phyloP scores from a whole-genome alignment of 2,329 filamentous ascomycete species.

The Beauveria varroae region DNA sequence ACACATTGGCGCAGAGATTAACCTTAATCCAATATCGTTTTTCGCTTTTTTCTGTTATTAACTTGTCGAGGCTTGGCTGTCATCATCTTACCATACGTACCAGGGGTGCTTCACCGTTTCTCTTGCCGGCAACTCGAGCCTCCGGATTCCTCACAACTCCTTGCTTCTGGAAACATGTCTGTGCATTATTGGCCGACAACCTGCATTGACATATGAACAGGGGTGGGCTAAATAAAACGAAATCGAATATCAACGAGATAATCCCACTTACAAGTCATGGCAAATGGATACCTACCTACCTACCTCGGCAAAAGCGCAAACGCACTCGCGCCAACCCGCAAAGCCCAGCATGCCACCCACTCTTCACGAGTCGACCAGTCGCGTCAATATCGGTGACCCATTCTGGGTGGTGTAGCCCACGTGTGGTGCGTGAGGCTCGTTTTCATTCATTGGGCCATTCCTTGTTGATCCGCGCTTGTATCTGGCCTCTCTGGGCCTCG shows the following conservation, averaged over 20 bases:
- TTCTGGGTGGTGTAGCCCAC: not conserved
- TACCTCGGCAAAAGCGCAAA: not conserved
- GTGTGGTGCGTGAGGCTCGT: not conserved
- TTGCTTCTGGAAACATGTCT: conserved; percentile 4
- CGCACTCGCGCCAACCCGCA: not conserved
- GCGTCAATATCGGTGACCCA: not conserved
- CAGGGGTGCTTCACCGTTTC: not conserved
- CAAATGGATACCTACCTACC: not conserved
- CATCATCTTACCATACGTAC: not conserved
- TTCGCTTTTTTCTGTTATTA: not conserved
- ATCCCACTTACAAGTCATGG: not conserved
- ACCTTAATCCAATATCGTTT: not conserved
- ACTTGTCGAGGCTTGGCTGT: not conserved
- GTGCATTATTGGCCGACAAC: not conserved
- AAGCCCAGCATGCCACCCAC: not conserved
- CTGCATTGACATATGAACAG: not conserved
- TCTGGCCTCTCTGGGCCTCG: too few species aligned
- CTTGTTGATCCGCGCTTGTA: too few species aligned
- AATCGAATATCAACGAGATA: not conserved
- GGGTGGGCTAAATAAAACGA: not conserved
- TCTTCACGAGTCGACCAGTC: not conserved
- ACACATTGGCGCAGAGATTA: not conserved
- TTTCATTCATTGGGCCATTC: too few species aligned
- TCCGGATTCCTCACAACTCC: not conserved
- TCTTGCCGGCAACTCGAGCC: not conserved